These are phyloP conservation scores for Fusarium brachygibbosum DNA, from an alignment of 2,329 filamentous ascomycete species.

Conservation along the genomic window DNA sequence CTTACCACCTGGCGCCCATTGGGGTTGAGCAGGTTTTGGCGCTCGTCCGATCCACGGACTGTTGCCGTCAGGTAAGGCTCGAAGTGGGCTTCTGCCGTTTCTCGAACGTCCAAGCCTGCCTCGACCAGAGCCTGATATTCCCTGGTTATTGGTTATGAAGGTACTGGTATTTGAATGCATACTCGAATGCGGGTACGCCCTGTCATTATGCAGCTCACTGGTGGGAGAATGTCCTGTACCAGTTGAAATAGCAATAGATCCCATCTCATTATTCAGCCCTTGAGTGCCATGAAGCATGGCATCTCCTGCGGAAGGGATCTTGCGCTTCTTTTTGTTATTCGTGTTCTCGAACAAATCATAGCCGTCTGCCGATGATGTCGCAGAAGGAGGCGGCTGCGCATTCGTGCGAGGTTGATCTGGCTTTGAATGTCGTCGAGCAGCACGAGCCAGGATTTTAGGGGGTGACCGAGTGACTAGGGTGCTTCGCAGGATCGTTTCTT, in stretches of 20 bases:
- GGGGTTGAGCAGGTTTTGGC: slow-evolving; percentile 61
- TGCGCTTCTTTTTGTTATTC: slow-evolving; percentile 99
- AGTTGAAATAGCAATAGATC: slow-evolving; percentile 47
- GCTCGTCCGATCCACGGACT: slow-evolving; percentile 67
- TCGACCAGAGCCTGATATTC: slow-evolving; percentile 86
- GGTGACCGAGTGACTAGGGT: slow-evolving; percentile 61
- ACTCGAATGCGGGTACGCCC: slow-evolving; percentile 39
- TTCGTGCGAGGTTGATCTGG: slow-evolving; percentile 61
- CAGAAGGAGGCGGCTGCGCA: slow-evolving; percentile 73
- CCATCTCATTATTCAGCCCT: slow-evolving; percentile 59
- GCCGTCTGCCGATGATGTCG: slow-evolving; percentile 81
- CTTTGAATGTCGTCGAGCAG: slow-evolving; percentile 59
- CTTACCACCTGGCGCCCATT: slow-evolving; percentile 63
- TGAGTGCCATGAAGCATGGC: slow-evolving; percentile 64
- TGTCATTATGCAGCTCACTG: slow-evolving; percentile 52
- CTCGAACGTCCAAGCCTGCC: slow-evolving; percentile 81
- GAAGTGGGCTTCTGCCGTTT: slow-evolving; percentile 72
- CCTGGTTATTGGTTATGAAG: slow-evolving; percentile 64
- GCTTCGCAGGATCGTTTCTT: slow-evolving; percentile 59
- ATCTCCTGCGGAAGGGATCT: slow-evolving; percentile 91
- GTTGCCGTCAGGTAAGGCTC: slow-evolving; percentile 70
- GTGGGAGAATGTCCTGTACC: slow-evolving; percentile 38
- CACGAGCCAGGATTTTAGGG: slow-evolving; percentile 61
- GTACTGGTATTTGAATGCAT: slow-evolving; percentile 60
- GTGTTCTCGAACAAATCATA: slow-evolving; percentile 99